Conservation (phyloP, 805 yeast species). For the Saccharomycopsis fodiens region DNA sequence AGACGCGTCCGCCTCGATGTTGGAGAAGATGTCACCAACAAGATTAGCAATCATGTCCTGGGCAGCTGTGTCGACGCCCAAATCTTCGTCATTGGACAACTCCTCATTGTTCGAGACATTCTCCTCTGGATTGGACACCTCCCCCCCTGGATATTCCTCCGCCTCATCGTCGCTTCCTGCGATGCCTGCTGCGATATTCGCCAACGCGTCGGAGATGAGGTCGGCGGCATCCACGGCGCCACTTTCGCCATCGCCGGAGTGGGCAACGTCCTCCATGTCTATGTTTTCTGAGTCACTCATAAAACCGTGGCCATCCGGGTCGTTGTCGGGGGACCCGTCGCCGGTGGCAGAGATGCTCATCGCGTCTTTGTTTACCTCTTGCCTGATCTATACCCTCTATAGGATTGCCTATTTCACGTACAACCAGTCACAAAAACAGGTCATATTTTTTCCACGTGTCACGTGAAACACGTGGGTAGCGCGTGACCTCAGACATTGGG, state of each 20-base stretch:
- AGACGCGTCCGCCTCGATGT: constrained; percentile 1
- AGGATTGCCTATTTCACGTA: constrained; percentile 3
- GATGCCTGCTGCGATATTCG: constrained; percentile 3
- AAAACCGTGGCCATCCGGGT: neutral
- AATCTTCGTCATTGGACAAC: constrained; percentile 22
- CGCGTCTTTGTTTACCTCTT: constrained; percentile 4
- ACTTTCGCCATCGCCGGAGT: neutral
- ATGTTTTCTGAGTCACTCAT: neutral
- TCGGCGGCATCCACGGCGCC: neutral
- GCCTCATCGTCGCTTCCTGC: neutral
- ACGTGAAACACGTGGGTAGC: too few species aligned
- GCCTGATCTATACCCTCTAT: neutral
- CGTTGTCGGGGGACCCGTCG: neutral
- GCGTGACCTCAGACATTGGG: too few species aligned
- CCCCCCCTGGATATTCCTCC: neutral
- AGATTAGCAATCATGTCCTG: constrained; percentile 8
- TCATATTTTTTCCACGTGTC: neutral
- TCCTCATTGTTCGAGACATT: constrained; percentile 11
- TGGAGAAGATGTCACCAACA: constrained; percentile 6
- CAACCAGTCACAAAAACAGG: constrained; percentile 8
- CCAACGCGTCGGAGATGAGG: constrained; percentile 7
- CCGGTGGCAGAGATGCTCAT: constrained; percentile 6
- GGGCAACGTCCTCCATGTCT: too few species aligned
- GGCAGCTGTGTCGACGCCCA: constrained; percentile 3
- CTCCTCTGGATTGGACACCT: neutral